phyloP scores from a whole-genome alignment of 2,329 filamentous ascomycete genomes.

The Cadophora malorum region DNA sequence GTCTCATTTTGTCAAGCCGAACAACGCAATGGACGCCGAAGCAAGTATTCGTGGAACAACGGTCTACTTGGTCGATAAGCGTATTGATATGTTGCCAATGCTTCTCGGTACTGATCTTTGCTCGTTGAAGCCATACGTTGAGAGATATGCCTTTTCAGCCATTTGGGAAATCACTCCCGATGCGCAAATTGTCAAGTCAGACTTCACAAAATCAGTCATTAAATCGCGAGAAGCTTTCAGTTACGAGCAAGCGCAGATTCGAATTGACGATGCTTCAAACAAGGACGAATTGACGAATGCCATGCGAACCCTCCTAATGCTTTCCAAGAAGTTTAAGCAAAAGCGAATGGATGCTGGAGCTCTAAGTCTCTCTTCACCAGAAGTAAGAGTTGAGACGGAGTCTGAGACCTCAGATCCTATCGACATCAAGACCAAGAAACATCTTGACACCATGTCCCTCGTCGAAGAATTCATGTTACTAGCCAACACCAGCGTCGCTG shows the following conservation, averaged over 20 bases:
- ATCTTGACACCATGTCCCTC: constrained; percentile 94
- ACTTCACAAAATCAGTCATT: constrained; percentile 98
- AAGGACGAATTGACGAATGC: constrained; percentile 88
- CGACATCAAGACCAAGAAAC: constrained; percentile 93
- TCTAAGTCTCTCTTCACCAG: constrained; percentile 93
- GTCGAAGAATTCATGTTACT: constrained; percentile 99
- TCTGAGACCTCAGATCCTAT: constrained; percentile 95
- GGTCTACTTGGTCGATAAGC: constrained; percentile 97
- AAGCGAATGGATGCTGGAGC: constrained; percentile 97
- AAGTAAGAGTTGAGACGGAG: constrained; percentile 94
- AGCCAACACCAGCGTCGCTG: constrained; percentile 93
- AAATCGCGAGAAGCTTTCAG: constrained; percentile 95
- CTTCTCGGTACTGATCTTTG: constrained; percentile 95
- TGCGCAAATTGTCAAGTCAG: constrained; percentile 82
- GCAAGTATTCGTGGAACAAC: constrained; percentile 94
- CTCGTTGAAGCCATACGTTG: constrained; percentile 97
- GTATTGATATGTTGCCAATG: constrained; percentile 98
- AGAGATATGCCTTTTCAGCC: constrained; percentile 85
- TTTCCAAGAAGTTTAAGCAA: constrained; percentile 92
- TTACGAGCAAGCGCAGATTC: constrained; percentile 93
- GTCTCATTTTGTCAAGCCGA: constrained; percentile 98
- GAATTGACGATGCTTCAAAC: constrained; percentile 88
- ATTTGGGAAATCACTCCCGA: constrained; percentile 88
- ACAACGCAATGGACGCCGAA: constrained; percentile 96
- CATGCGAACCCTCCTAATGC: constrained; percentile 83